phyloP scores from a whole-genome alignment of 768 basidiomycete species.

The Boletales sp. region DNA sequence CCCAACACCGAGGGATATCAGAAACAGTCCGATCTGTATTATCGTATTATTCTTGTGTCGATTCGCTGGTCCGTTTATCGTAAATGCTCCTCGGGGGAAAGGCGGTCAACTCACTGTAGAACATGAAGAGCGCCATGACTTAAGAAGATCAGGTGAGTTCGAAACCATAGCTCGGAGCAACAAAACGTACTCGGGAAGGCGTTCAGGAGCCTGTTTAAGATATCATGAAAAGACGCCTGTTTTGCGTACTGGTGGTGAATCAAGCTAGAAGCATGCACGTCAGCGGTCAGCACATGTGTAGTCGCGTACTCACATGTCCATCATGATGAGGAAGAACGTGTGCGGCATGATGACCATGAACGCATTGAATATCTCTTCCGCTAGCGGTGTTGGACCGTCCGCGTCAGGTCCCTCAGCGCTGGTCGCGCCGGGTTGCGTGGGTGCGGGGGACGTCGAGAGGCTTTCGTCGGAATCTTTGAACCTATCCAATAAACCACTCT shows the following conservation, averaged over 20 bases:
- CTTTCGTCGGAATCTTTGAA: conserved; percentile 15
- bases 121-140: conserved; percentile 73
- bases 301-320: conserved; percentile 69
- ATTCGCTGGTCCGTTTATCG: conserved; percentile 37
- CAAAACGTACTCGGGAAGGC: conserved; percentile 67
- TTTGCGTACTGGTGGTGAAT: conserved; percentile 78
- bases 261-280: conserved; percentile 42
- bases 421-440: not conserved
- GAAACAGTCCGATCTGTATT: conserved; percentile 57
- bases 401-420: conserved; percentile 24
- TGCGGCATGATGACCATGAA: conserved; percentile 67
- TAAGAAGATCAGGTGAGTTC: conserved; percentile 2
- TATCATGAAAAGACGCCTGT: conserved; percentile 42
- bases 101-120: conserved; percentile 22
- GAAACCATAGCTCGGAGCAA: not conserved
- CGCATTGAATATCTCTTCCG: conserved; percentile 70
- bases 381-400: conserved; percentile 38
- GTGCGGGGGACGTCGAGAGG: not conserved
- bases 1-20: conserved; percentile 55
- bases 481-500: conserved; percentile 56
- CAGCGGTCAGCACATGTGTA: not conserved
- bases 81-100: conserved; percentile 1
- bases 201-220: conserved; percentile 57
- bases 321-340: conserved; percentile 69
- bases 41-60: conserved; percentile 56